A percentile compares a stretch with the other conserved stretches of the same genome.
phyloP scores from a whole-genome alignment of 768 basidiomycete genomes.

The Rhodotorula toruloides region DNA sequence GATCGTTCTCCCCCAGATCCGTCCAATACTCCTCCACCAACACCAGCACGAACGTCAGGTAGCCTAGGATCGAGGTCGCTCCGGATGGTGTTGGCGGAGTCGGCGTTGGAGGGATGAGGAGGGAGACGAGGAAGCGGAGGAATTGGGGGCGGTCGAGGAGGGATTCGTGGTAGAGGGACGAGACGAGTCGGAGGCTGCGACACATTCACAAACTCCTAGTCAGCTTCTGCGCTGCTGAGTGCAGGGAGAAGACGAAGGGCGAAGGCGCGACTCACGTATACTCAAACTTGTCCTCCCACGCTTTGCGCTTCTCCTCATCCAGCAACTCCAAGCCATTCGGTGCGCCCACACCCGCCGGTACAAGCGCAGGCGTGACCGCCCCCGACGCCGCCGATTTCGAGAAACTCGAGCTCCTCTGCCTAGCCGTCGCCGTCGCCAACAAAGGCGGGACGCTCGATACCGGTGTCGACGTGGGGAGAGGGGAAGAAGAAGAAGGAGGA shows the following conservation, averaged over 20 bases:
- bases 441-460: background rate
- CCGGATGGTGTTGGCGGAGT: background rate
- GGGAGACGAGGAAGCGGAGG: constrained; percentile 25
- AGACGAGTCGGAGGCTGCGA: constrained; percentile 15
- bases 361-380: background rate
- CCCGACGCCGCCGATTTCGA: background rate
- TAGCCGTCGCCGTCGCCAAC: background rate
- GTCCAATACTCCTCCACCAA: constrained; percentile 30
- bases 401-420: no score
- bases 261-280: constrained; percentile 22
- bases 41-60: constrained; percentile 25
- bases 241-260: no score
- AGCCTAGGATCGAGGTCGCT: background rate
- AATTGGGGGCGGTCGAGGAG: constrained; percentile 28
- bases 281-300: constrained; percentile 29
- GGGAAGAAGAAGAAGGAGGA: background rate
- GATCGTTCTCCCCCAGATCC: constrained; percentile 23
- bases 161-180: constrained; percentile 14
- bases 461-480: background rate
- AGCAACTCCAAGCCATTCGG: no score
- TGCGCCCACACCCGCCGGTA: no score
- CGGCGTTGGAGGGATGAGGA: background rate
- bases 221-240: background rate
- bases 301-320: constrained; percentile 17
- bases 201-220: background rate